Evolutionary conservation across 2,329 filamentous ascomycete genomes (phyloP).

Genomic region (Hypoxylon sp.): DNA sequence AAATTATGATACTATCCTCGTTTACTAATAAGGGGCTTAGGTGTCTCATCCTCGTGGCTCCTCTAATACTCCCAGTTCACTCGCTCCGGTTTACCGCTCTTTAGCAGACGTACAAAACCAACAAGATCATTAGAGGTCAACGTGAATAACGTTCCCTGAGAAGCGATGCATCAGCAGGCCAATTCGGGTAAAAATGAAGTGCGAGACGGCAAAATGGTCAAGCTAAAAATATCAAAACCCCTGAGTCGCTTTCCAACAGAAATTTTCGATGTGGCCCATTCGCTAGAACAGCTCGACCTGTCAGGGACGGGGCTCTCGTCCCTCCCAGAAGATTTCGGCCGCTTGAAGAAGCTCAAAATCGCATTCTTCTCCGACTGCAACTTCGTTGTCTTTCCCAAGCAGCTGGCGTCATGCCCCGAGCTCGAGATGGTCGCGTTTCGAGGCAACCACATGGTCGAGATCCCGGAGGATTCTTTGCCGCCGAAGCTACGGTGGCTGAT

Average conservation of each 20-base stretch:
- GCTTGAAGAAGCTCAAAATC: constrained; percentile 59
- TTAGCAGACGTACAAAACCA: background rate
- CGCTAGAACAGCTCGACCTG: constrained; percentile 62
- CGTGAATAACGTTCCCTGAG: background rate
- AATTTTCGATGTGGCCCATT: constrained; percentile 57
- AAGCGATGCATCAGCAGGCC: constrained; percentile 14
- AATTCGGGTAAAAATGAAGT: constrained; percentile 5
- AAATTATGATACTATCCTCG: constrained; percentile 2
- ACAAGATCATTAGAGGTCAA: constrained; percentile 3
- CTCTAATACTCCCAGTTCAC: constrained; percentile 1
- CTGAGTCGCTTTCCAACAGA: constrained; percentile 55
- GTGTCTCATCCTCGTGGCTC: constrained; percentile 19
- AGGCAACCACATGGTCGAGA: constrained; percentile 58
- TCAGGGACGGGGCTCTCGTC: constrained; percentile 59
- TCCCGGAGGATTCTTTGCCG: constrained; percentile 59
- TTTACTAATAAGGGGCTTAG: constrained; percentile 11
- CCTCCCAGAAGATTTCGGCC: constrained; percentile 56
- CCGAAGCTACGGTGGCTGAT: constrained; percentile 61
- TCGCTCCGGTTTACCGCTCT: background rate
- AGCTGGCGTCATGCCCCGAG: constrained; percentile 57
- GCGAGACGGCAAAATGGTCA: constrained; percentile 41
- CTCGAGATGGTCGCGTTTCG: constrained; percentile 65
- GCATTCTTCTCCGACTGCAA: constrained; percentile 62
- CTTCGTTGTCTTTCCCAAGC: constrained; percentile 58
- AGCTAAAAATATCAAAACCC: constrained; percentile 54